Base-by-base conservation (phyloP, 495 filamentous ascomycete genomes). In the Penicillium lagena region DNA sequence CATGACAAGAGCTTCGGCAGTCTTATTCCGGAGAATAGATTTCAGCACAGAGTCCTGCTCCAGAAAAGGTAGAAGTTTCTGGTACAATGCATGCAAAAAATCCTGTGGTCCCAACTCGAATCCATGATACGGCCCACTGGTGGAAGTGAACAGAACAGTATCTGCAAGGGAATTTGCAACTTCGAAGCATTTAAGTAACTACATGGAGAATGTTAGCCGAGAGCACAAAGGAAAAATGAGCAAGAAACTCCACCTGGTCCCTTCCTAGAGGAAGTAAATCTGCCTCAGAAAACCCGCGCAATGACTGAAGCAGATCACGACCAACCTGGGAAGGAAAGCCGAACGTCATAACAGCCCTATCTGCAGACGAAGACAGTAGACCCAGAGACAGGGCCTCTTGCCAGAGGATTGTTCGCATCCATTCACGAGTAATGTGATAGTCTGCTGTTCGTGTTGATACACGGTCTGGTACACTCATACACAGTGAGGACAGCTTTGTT, bases 371-470 rank as follows among this genome's bases (percentile, higher is more conserved):
- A 4, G 78, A 81, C 9, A 82, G 63, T 31, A 71, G 67, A 1
- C 73, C 71, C 34, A 73, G 66, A 11, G 70, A 60, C 12, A 73
- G 58, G 9, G 72, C 71, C n/a, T 89, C 59, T 49, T 89, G 85
- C 87, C 87, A 90, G 2, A 85, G 75, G 59, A 84, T 83, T 5
- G 80, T 85, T 48, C 85, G 79, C 39, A 90, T 77, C 87, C 87
- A 93, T 52, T 86, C 57, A 37, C 55, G 55, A 0, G 62, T 66
- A 28, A 63, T 60, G 13, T 54, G 54, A 31, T 52, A 61, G 37
- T 66, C 62, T 34, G 60, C 62, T 13, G 56, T 44, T 29, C 60
- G 46, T 11, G 57, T 52, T 1, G 55, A 52, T 2, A 52, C 33
- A 3, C 41, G 37, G 30, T 51, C 39, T 1, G 39, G 37, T 38